These are phyloP conservation scores for Aspergillus pseudotamarii DNA, from an alignment of 2,329 filamentous ascomycete species.

Conservation along the genomic window DNA sequence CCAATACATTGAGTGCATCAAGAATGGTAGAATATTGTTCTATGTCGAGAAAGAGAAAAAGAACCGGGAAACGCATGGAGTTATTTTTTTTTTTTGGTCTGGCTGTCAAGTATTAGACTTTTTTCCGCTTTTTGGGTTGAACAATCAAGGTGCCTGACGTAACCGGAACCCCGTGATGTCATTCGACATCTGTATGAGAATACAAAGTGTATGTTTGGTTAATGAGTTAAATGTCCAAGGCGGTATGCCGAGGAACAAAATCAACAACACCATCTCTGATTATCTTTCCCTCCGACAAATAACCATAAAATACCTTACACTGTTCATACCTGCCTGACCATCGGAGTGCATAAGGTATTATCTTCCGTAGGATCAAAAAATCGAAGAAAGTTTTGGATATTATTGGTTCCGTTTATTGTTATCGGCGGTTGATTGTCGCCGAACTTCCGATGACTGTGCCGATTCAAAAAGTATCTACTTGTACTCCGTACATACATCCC, in stretches of 20 bases:
- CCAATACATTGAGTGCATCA: neutral
- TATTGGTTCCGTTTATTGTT: neutral
- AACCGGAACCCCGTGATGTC: slow-evolving; percentile 28
- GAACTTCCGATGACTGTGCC: neutral
- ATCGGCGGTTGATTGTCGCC: neutral
- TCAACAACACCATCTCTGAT: neutral
- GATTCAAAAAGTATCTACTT: too few species aligned
- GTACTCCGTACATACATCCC: too few species aligned
- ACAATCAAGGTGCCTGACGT: slow-evolving; percentile 27
- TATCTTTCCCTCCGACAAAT: neutral
- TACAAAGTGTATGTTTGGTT: neutral
- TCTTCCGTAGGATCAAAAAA: neutral
- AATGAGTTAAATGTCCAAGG: too few species aligned
- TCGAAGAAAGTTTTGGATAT: neutral
- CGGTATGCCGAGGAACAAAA: neutral
- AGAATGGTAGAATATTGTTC: neutral
- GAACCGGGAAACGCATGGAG: neutral
- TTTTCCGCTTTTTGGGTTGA: slow-evolving; percentile 1
- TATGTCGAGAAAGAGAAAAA: neutral
- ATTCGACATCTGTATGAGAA: slow-evolving; percentile 11
- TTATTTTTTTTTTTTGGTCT: neutral
- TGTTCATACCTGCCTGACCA: neutral
- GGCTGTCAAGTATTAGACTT: slow-evolving; percentile 2
- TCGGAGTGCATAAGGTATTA: neutral
- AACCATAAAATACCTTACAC: neutral